These are phyloP conservation scores for Aspergillus bridgeri DNA, from an alignment of 495 filamentous ascomycete species.

Conservation along the genomic window DNA sequence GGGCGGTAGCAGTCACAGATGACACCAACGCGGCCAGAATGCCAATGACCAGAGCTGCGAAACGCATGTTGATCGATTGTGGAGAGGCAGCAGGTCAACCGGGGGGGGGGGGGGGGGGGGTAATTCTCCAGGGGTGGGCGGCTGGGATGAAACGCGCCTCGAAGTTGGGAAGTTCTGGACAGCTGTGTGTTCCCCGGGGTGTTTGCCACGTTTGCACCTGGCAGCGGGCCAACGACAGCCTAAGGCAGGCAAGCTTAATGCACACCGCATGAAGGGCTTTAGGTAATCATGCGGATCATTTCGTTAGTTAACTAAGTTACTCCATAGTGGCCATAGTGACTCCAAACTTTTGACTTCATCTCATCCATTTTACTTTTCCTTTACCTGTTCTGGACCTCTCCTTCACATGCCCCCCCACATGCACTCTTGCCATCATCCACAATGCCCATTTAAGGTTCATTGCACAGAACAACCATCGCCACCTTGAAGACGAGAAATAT, in stretches of 20 bases:
- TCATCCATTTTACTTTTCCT: not conserved
- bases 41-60: constrained; percentile 40
- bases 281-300: too few species aligned
- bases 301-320: too few species aligned
- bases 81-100: constrained; percentile 13
- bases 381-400: not conserved
- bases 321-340: too few species aligned
- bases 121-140: constrained; percentile 14
- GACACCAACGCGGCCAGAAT: constrained; percentile 66
- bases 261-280: too few species aligned
- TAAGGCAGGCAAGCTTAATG: not conserved
- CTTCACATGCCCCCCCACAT: too few species aligned
- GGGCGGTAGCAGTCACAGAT: constrained; percentile 68
- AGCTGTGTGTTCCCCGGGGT: constrained; percentile 25
- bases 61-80: constrained; percentile 34
- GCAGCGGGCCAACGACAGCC: not conserved
- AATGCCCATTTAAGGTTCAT: too few species aligned
- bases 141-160: constrained; percentile 12
- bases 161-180: constrained; percentile 36
- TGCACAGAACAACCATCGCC: too few species aligned
- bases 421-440: too few species aligned
- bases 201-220: constrained; percentile 42
- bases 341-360: too few species aligned
- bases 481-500: not conserved
- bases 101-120: too few species aligned